phyloP scores from a whole-genome alignment of 208 protist species.

The Naegleria lovaniensis region DNA sequence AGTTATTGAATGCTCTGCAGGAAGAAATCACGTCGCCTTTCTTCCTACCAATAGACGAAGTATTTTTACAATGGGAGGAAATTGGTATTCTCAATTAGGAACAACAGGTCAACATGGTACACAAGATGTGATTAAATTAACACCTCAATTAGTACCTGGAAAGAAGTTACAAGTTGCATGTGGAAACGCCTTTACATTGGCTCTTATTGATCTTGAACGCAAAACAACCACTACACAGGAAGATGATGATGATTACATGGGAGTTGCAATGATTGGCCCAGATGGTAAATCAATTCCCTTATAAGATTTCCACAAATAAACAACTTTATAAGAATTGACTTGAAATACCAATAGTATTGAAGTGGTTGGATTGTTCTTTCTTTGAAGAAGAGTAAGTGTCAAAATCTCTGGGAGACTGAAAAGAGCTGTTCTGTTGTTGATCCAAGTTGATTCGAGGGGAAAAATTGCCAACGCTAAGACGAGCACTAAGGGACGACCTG shows the following conservation, averaged over 20 bases:
- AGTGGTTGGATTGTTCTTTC: neutral
- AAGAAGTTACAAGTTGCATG: constrained; percentile 2
- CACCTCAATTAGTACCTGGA: neutral
- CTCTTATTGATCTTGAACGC: neutral
- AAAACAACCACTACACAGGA: neutral
- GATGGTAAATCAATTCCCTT: neutral
- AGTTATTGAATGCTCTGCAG: neutral
- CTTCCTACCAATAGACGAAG: neutral
- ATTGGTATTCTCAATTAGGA: neutral
- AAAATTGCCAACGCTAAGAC: neutral
- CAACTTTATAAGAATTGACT: neutral
- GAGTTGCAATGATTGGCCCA: neutral
- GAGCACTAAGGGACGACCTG: neutral
- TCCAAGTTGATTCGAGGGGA: neutral
- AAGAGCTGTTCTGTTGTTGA: too few species aligned
- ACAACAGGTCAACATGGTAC: neutral
- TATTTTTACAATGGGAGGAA: neutral
- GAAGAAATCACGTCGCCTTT: neutral
- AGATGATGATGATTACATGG: neutral
- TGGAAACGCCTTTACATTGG: neutral
- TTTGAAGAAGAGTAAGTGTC: too few species aligned
- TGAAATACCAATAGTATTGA: neutral
- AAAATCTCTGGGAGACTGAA: too few species aligned
- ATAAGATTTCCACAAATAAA: neutral
- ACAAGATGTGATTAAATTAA: neutral